Conservation (phyloP, 2,329 filamentous ascomycete species). For the Penicillium nordicum region DNA sequence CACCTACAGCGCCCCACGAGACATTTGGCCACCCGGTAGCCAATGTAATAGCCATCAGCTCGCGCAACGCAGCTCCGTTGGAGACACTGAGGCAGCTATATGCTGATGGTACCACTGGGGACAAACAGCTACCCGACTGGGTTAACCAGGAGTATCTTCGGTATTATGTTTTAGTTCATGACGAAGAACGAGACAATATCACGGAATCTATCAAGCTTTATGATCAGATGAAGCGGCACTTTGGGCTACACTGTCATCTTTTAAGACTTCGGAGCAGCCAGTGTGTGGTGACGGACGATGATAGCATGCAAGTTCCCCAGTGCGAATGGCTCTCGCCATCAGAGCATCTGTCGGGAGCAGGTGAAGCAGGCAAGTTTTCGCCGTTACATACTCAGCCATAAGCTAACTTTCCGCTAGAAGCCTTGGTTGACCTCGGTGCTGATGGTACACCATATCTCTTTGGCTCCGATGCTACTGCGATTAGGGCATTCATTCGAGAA, state of each 20-base stretch:
- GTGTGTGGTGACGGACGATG: constrained; percentile 85
- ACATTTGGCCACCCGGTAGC: constrained; percentile 94
- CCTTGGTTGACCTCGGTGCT: constrained; percentile 60
- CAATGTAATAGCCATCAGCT: constrained; percentile 92
- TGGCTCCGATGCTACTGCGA: constrained; percentile 84
- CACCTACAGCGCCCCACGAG: constrained; percentile 78
- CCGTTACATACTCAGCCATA: background rate
- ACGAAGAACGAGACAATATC: constrained; percentile 94
- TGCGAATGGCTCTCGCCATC: constrained; percentile 86
- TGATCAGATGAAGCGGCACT: constrained; percentile 98
- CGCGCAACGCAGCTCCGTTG: constrained; percentile 75
- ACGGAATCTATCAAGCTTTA: constrained; percentile 83
- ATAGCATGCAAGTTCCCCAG: constrained; percentile 74
- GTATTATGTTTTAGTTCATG: constrained; percentile 94
- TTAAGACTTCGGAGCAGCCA: constrained; percentile 79
- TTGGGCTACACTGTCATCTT: constrained; percentile 91
- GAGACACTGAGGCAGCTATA: constrained; percentile 84
- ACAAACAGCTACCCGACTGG: constrained; percentile 72
- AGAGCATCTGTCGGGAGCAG: constrained; percentile 76
- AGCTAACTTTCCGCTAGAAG: constrained; percentile 26
- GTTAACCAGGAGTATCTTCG: constrained; percentile 87
- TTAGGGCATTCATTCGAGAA: constrained; percentile 86
- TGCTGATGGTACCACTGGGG: constrained; percentile 74
- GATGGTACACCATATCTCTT: constrained; percentile 72
- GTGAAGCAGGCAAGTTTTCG: constrained; percentile 52